phyloP scores from a whole-genome alignment of 805 yeast genomes.

The Ogataea parapolymorpha region DNA sequence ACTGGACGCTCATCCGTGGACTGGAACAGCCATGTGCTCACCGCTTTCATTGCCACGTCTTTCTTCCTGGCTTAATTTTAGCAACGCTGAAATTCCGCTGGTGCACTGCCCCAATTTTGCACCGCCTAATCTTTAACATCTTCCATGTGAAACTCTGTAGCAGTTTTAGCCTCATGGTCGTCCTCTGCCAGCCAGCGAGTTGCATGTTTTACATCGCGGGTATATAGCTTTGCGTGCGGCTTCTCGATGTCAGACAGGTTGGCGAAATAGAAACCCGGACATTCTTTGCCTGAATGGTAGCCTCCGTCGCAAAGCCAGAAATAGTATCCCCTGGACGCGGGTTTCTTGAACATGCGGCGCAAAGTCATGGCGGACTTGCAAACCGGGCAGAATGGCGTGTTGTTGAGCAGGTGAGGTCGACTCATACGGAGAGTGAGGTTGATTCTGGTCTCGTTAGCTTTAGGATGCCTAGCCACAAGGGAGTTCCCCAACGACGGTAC shows the following conservation, averaged over 20 bases:
- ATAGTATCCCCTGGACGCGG: constrained; percentile 50
- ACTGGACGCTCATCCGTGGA: neutral
- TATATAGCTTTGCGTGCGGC: constrained; percentile 14
- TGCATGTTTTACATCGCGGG: constrained; percentile 33
- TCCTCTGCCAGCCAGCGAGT: constrained; percentile 47
- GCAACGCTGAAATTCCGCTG: neutral
- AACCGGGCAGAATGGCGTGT: constrained; percentile 42
- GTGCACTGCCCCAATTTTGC: neutral
- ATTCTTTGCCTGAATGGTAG: constrained; percentile 41
- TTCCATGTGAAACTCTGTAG: constrained; percentile 2
- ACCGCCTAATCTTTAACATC: constrained; percentile 2
- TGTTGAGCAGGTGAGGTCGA: constrained; percentile 34
- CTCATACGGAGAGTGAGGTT: constrained; percentile 66
- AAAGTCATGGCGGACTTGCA: constrained; percentile 47
- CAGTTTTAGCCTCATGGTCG: constrained; percentile 27
- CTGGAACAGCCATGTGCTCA: neutral
- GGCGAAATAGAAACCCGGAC: constrained; percentile 51
- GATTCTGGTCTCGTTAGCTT: constrained; percentile 50
- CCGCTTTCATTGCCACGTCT: neutral
- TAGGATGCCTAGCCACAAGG: constrained; percentile 38
- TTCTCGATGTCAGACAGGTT: constrained; percentile 30
- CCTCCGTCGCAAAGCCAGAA: constrained; percentile 62
- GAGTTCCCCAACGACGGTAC: constrained; percentile 46
- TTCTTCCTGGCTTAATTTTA: neutral
- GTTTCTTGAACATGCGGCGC: constrained; percentile 50